phyloP scores from a whole-genome alignment of 495 filamentous ascomycete species.

The Talaromyces ruber region DNA sequence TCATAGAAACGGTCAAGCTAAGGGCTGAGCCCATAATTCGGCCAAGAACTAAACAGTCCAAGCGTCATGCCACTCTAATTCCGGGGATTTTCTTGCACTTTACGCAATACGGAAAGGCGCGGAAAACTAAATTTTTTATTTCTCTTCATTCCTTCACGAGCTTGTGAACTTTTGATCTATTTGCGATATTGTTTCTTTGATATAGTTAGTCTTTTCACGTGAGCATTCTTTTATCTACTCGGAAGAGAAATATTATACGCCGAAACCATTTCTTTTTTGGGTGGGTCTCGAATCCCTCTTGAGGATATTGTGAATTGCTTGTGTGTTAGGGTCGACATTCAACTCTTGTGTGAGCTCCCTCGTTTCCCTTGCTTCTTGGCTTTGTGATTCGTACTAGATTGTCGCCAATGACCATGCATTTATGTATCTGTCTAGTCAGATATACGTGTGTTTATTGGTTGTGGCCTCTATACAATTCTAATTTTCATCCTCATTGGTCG shows the following conservation, averaged over 20 bases:
- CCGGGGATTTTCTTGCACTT: slow-evolving; percentile 13
- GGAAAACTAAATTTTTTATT: slow-evolving; percentile 25
- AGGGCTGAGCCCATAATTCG: not conserved
- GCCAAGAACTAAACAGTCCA: not conserved
- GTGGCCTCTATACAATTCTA: not conserved
- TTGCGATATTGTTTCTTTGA: not conserved
- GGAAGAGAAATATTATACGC: not conserved
- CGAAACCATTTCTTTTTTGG: not conserved
- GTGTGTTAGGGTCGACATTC: not conserved
- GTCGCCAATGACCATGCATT: not conserved
- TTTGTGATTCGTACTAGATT: not conserved
- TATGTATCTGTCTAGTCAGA: not conserved
- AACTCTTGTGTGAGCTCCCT: not conserved
- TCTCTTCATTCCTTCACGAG: slow-evolving; percentile 1
- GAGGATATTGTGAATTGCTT: not conserved
- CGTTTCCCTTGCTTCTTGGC: not conserved
- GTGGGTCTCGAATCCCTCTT: not conserved
- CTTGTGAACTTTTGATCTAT: not conserved
- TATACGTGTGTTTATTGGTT: not conserved
- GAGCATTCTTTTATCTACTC: not conserved
- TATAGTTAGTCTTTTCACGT: not conserved
- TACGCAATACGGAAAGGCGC: slow-evolving; percentile 38
- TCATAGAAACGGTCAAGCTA: not conserved
- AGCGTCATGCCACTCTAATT: slow-evolving; percentile 3
- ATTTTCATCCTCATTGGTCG: not conserved